Percentiles rank a stretch among this genome's conserved stretches.
phyloP scores from a whole-genome alignment of 2,329 filamentous ascomycete species.

The Trichoderma sp. region DNA sequence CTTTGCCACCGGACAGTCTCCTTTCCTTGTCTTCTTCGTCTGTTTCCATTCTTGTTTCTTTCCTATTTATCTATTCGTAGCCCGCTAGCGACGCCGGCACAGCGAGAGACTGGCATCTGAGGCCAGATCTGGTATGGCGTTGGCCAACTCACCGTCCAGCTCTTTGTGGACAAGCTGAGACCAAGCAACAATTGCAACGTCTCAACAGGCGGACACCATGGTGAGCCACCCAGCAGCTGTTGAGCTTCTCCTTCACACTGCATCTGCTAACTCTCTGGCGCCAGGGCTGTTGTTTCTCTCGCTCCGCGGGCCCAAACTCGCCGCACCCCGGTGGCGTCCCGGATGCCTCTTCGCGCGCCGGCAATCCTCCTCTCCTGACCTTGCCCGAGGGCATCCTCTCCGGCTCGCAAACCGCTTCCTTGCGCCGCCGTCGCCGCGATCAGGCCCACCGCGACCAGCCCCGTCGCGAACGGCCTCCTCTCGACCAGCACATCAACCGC shows the following conservation, averaged over 20 bases:
- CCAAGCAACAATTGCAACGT: background rate
- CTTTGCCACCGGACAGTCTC: background rate
- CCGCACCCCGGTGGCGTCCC: slow-evolving; percentile 54
- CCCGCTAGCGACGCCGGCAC: background rate
- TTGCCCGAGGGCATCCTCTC: slow-evolving; percentile 35
- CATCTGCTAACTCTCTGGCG: slow-evolving; percentile 27
- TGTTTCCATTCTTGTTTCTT: background rate
- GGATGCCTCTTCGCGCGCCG: slow-evolving; percentile 55
- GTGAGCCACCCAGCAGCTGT: background rate
- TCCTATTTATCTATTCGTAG: background rate
- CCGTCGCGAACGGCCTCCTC: slow-evolving; percentile 44
- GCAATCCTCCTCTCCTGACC: slow-evolving; percentile 48
- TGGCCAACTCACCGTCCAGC: slow-evolving; percentile 12
- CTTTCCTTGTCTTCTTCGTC: background rate
- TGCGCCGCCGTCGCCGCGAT: slow-evolving; percentile 40
- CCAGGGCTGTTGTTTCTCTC: slow-evolving; percentile 62
- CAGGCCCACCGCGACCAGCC: slow-evolving; percentile 42
- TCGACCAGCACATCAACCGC: slow-evolving; percentile 68
- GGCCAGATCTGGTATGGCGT: slow-evolving; percentile 29
- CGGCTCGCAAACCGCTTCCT: slow-evolving; percentile 23
- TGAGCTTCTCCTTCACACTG: background rate
- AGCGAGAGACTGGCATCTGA: background rate
- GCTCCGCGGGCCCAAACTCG: slow-evolving; percentile 53
- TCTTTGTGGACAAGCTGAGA: slow-evolving; percentile 6
- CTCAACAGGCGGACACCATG: background rate